Base-by-base conservation (phyloP, 768 basidiomycete genomes). In the Lactarius trivialis region DNA sequence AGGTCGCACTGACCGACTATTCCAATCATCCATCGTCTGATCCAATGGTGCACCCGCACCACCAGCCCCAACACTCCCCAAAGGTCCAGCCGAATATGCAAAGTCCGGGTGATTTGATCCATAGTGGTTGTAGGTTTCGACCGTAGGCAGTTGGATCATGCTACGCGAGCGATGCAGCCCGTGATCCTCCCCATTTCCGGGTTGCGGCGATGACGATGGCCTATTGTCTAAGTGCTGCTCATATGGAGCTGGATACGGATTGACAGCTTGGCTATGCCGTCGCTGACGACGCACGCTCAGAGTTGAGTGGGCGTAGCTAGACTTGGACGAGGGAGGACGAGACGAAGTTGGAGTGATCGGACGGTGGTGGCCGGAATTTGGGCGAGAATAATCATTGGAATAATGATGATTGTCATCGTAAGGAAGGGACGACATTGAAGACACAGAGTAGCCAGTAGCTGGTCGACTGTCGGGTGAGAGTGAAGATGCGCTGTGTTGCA, bases 381-480 rank as follows among this genome's bases (percentile, higher is more conserved):
- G 88, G 32, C 89, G 85, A 56, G 87, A 85, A 71, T 88, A 86
- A 69, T 90, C 71, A 54, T 72, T 67, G 12, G 67, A 55, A 37
- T 65, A 64, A 60, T 82, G 80, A 60, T 82, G 69, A 75, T 33
- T 75, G 57, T 86, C 85, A 72, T 90, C 64, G 67, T 72, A 61
- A 68, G 70, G 66, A 53, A 89, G 71, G 21, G 88, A 90, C 1
- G 86, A 88, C 66, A 91, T 88, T 14, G 88, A 90, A 2, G 88
- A 86, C 60, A 91, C 89, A 41, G 91, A 91, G 73, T 93, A 93
- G 19, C 91, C 89, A 0, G 91, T 91, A 2, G 86, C 87, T 1
- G 91, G 91, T 55, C 91, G 85, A 73, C 88, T 89, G 72, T 93
- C 91, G 6, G 91, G 91, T 4, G 91, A 92, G 66, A 89, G 73